Percentiles rank a stretch among this genome's conserved stretches.
phyloP scores from a whole-genome alignment of 768 basidiomycete genomes.

The Calocybe indica region DNA sequence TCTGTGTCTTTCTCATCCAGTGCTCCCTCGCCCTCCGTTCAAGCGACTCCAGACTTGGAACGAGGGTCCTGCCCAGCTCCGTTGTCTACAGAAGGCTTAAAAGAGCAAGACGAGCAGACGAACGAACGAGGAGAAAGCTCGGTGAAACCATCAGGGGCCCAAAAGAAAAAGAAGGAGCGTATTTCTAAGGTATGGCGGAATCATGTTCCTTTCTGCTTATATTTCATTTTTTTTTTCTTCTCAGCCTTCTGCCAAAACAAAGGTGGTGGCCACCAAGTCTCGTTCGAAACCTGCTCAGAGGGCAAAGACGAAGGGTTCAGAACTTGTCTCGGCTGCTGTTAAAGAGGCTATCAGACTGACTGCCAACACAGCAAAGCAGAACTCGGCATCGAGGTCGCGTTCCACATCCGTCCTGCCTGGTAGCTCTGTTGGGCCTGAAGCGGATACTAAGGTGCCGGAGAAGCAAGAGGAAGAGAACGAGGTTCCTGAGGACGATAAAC shows the following conservation, averaged over 20 bases:
- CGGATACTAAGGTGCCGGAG: slow-evolving; percentile 31
- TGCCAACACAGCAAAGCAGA: slow-evolving; percentile 26
- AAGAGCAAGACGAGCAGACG: slow-evolving; percentile 23
- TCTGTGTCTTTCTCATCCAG: slow-evolving; percentile 4
- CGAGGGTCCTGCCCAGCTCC: slow-evolving; percentile 60
- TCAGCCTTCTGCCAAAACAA: slow-evolving; percentile 19
- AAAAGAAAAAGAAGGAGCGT: slow-evolving; percentile 38
- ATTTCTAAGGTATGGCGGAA: slow-evolving; percentile 26
- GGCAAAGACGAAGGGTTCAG: slow-evolving; percentile 19
- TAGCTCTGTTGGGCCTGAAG: slow-evolving; percentile 31
- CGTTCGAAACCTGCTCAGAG: slow-evolving; percentile 27
- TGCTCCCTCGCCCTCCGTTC: slow-evolving; percentile 10
- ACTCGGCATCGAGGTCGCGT: slow-evolving; percentile 49
- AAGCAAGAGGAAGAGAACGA: slow-evolving; percentile 44
- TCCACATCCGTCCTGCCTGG: slow-evolving; percentile 67
- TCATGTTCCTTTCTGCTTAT: background rate
- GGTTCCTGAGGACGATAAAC: slow-evolving; percentile 54
- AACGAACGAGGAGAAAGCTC: slow-evolving; percentile 14
- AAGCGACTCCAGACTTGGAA: slow-evolving; percentile 25
- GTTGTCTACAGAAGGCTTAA: slow-evolving; percentile 17
- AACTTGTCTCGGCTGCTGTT: slow-evolving; percentile 11
- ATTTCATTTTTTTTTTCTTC: slow-evolving; percentile 5
- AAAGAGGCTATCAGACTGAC: slow-evolving; percentile 12
- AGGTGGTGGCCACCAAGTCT: slow-evolving; percentile 15
- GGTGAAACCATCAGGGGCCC: slow-evolving; percentile 8